Conservation (phyloP, 2,329 filamentous ascomycete species). For the Colletotrichum camelliae region DNA sequence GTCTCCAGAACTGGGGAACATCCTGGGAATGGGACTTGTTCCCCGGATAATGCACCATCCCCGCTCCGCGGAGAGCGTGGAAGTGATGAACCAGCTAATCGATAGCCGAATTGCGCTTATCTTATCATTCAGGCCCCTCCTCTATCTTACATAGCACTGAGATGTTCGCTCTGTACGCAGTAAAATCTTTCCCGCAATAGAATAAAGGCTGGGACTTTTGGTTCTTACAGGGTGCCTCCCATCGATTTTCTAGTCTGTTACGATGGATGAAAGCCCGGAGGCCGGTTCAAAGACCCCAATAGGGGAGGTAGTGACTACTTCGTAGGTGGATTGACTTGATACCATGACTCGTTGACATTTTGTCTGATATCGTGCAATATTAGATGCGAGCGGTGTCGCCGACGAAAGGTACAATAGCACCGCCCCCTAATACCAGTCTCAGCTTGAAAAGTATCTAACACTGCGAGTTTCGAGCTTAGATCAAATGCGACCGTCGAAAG, state of each 20-base stretch:
- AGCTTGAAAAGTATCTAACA: constrained; percentile 20
- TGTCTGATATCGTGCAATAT: background rate
- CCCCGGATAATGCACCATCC: background rate
- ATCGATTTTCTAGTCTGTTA: background rate
- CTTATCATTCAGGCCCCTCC: background rate
- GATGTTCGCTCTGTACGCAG: background rate
- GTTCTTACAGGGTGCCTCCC: background rate
- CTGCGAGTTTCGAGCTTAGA: constrained; percentile 35
- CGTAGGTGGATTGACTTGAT: background rate
- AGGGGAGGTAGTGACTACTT: background rate
- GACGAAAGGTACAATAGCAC: constrained; percentile 41
- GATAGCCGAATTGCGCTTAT: background rate
- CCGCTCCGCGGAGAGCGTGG: background rate
- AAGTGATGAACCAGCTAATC: background rate
- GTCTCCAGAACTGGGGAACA: background rate
- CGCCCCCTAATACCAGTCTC: background rate
- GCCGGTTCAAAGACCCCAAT: background rate
- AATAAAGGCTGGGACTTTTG: background rate
- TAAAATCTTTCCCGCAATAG: background rate
- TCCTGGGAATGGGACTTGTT: background rate
- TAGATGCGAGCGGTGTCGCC: constrained; percentile 49
- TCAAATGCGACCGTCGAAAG: constrained; percentile 57
- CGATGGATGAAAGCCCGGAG: background rate
- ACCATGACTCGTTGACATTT: background rate
- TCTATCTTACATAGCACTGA: background rate